Conservation (phyloP, 495 filamentous ascomycete genomes). For the Neurospora sp. region DNA sequence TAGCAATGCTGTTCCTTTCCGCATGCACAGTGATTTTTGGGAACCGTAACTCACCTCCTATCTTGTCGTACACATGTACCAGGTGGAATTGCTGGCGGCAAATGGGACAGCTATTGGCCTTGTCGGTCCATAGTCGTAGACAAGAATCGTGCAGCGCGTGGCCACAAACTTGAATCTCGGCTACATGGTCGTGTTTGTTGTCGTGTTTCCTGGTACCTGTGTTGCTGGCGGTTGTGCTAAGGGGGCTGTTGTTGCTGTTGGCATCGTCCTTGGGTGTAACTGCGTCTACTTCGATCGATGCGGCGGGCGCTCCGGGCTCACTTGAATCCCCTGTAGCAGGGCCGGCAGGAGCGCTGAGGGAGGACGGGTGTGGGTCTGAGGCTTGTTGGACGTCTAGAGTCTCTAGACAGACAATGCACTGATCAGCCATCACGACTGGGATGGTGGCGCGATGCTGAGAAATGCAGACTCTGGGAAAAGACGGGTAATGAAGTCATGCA, state of each 20-base stretch:
- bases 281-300: background rate
- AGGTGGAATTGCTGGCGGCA: constrained; percentile 84
- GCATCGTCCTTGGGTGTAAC: constrained; percentile 4
- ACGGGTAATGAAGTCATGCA: constrained; percentile 29
- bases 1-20: constrained; percentile 11
- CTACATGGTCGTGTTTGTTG: constrained; percentile 29
- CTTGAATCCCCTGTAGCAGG: background rate
- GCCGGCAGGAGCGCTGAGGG: constrained; percentile 1
- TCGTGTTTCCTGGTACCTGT: constrained; percentile 37
- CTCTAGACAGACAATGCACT: constrained; percentile 94
- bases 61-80: constrained; percentile 67
- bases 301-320: constrained; percentile 5
- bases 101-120: constrained; percentile 96
- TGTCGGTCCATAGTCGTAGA: constrained; percentile 82
- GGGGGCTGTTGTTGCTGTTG: constrained; percentile 20
- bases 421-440: constrained; percentile 62
- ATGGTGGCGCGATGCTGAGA: constrained; percentile 1
- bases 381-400: constrained; percentile 52
- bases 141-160: constrained; percentile 89
- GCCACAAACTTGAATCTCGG: constrained; percentile 55
- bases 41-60: constrained; percentile 57
- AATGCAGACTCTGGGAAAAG: background rate
- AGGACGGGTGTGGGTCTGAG: constrained; percentile 7
- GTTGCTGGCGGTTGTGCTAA: constrained; percentile 20
- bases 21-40: background rate